Conservation (phyloP, 2,329 filamentous ascomycete genomes). For the Trichothecium roseum region DNA sequence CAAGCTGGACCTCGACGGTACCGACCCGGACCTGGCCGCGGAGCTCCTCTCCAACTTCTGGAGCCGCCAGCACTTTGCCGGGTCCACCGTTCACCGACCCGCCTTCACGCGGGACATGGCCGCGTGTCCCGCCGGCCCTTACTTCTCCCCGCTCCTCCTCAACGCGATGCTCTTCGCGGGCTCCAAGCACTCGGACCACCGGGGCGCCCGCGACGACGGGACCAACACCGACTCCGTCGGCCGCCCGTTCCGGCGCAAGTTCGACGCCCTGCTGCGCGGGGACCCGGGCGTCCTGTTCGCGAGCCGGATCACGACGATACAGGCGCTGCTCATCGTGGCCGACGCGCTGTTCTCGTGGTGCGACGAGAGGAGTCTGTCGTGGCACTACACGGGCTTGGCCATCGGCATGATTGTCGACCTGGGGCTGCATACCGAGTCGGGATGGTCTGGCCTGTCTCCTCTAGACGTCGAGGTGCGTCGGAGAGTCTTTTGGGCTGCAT, state of each 20-base stretch:
- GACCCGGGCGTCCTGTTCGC: constrained; percentile 21
- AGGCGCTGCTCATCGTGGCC: constrained; percentile 36
- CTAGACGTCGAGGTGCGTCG: constrained; percentile 33
- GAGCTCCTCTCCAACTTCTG: constrained; percentile 39
- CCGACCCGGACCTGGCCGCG: constrained; percentile 36
- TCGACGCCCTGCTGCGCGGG: constrained; percentile 29
- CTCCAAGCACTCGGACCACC: constrained; percentile 30
- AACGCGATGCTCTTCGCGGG: constrained; percentile 38
- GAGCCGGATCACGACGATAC: constrained; percentile 39
- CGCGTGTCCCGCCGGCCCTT: constrained; percentile 35
- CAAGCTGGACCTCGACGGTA: constrained; percentile 38
- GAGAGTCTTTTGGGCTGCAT: constrained; percentile 20
- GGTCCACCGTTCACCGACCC: constrained; percentile 16
- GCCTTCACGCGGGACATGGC: constrained; percentile 38
- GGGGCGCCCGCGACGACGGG: constrained; percentile 30
- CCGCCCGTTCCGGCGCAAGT: constrained; percentile 24
- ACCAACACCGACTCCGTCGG: constrained; percentile 29
- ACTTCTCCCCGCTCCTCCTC: constrained; percentile 40
- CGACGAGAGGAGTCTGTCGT: constrained; percentile 36
- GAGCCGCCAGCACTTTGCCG: constrained; percentile 40
- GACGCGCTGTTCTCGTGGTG: constrained; percentile 34
- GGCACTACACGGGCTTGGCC: constrained; percentile 44
- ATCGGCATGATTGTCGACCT: constrained; percentile 46
- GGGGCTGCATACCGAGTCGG: constrained; percentile 33
- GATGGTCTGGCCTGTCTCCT: constrained; percentile 16